phyloP scores from a whole-genome alignment of 2,329 filamentous ascomycete species.

The Parasarocladium wereldwijsianum region DNA sequence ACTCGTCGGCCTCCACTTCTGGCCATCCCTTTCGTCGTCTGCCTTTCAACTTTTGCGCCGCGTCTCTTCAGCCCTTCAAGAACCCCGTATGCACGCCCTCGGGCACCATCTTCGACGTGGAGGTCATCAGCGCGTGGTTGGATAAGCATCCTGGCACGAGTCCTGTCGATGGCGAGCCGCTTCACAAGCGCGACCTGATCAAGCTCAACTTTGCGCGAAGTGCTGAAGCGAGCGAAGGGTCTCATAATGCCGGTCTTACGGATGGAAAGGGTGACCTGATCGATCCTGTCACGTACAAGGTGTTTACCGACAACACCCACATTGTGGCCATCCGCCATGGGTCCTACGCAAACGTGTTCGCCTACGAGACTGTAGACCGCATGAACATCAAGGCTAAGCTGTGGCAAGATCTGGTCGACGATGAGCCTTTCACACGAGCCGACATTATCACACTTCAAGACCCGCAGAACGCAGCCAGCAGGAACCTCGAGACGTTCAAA shows the following conservation, averaged over 20 bases:
- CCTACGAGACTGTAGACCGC: slow-evolving; percentile 87
- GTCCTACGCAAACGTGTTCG: slow-evolving; percentile 85
- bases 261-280: slow-evolving; percentile 65
- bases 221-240: slow-evolving; percentile 41
- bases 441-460: slow-evolving; percentile 96
- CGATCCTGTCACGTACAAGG: slow-evolving; percentile 93
- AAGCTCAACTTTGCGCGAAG: slow-evolving; percentile 88
- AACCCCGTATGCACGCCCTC: slow-evolving; percentile 82
- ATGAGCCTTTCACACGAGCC: slow-evolving; percentile 71
- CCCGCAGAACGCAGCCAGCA: slow-evolving; percentile 71
- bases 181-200: slow-evolving; percentile 73
- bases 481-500: slow-evolving; percentile 80
- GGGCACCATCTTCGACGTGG: slow-evolving; percentile 88
- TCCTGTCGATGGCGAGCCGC: slow-evolving; percentile 66
- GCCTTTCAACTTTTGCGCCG: slow-evolving; percentile 95
- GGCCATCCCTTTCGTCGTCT: slow-evolving; percentile 64
- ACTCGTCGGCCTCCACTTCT: slow-evolving; percentile 31
- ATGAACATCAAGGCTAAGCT: slow-evolving; percentile 96
- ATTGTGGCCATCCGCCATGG: slow-evolving; percentile 73
- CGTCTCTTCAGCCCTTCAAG: slow-evolving; percentile 87
- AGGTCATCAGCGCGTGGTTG: slow-evolving; percentile 87
- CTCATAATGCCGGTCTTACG: slow-evolving; percentile 28
- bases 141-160: slow-evolving; percentile 80
- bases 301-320: slow-evolving; percentile 95
- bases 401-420: slow-evolving; percentile 82